Evolutionary conservation across 2,329 filamentous ascomycete species (phyloP), one percentile per base, ranked within the genome.

Genomic region (Mariannaea sp.): DNA sequence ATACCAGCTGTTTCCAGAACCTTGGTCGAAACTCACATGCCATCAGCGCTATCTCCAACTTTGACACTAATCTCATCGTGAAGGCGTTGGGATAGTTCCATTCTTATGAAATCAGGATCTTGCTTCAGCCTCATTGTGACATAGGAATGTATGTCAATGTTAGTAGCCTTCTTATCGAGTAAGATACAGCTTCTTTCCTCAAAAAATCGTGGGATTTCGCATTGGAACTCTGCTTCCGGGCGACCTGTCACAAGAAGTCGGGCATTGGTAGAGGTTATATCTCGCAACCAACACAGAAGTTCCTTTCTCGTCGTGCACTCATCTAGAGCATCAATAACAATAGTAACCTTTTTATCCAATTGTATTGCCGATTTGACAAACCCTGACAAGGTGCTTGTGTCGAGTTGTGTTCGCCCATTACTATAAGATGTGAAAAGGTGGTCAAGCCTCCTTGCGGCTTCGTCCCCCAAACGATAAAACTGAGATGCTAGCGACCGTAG

Each of bases 11-110:
- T 9, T 36, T 13, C 13, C 14, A n/a, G 22, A 24, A 24, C 22
- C 22, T 5, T 5, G 8, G 5, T 8, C 5, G 8, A 24, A 24
- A 24, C 66, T 61, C 58, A 70, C 68, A 70, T 71, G 30, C 68
- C 68, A 19, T 66, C 53, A 32, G 68, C 61, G 4, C 62, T 30
- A 24, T 54, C 49, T 10, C 58, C 61, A 19, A 66, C 41, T 19
- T 55, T 53, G 0, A 36, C 36, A 10, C 10, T 22, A 22, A 64
- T 60, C 12, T 32, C 7, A 14, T 49, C 12, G 8, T 53, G 12
- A 8, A 64, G 24, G 53, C 49, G 30, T 8, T 24, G 17, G 12
- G 26, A 35, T 43, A 61, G 5, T 7, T 13, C 40, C 57, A 65
- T 5, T 35, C 56, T 56, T 32, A 24, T 55, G 20, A 59, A 64